phyloP scores from a whole-genome alignment of 768 basidiomycete species.

The Tephrocybe sp. region DNA sequence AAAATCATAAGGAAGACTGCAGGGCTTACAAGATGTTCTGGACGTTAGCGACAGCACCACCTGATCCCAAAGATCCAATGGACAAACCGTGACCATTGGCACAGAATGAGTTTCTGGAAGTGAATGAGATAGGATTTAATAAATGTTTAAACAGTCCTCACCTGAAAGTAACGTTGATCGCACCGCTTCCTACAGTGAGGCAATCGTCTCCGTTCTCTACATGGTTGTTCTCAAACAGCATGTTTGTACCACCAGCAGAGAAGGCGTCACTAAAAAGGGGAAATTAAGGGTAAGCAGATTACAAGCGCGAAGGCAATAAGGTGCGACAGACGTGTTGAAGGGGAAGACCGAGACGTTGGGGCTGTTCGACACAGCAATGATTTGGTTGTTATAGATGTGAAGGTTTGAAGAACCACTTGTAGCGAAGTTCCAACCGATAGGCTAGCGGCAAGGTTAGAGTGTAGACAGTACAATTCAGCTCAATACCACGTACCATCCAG shows the following conservation, averaged over 20 bases:
- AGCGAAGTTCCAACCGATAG: conserved; percentile 58
- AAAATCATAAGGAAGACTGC: not conserved
- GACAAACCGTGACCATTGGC: conserved; percentile 60
- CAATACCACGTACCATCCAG: conserved; percentile 36
- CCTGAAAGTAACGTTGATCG: conserved; percentile 52
- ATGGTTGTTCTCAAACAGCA: conserved; percentile 57
- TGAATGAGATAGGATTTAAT: not conserved
- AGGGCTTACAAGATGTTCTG: conserved; percentile 48
- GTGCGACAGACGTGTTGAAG: conserved; percentile 51
- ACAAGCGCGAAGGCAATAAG: not conserved
- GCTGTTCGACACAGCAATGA: conserved; percentile 48
- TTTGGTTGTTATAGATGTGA: conserved; percentile 53
- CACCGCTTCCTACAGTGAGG: conserved; percentile 53
- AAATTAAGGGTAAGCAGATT: not conserved
- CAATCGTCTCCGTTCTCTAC: conserved; percentile 64
- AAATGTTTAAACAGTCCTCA: conserved; percentile 8
- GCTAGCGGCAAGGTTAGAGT: conserved; percentile 27
- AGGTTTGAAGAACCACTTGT: conserved; percentile 47
- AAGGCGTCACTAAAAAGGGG: conserved; percentile 31
- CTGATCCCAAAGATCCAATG: conserved; percentile 48
- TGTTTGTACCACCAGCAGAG: conserved; percentile 52
- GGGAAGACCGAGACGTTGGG: conserved; percentile 43
- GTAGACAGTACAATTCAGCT: not conserved
- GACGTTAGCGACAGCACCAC: conserved; percentile 50
- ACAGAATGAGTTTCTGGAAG: conserved; percentile 45